These are phyloP conservation scores for Candida suzukii DNA, from an alignment of 805 yeast genomes.

Conservation along the genomic window DNA sequence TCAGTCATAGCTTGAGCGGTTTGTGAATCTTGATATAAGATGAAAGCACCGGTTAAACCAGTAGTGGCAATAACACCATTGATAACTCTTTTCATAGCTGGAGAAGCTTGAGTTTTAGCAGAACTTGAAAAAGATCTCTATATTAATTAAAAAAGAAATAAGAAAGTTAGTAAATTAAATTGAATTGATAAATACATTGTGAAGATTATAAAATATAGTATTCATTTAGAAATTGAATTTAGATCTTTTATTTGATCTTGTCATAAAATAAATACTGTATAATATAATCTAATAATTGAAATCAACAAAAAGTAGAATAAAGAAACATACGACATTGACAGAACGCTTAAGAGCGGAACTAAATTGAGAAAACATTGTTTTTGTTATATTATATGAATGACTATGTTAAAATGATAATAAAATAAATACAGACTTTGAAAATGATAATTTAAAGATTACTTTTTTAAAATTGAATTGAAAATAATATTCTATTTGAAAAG, in stretches of 20 bases:
- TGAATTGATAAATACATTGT: neutral
- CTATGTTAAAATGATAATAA: no score
- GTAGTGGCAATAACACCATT: slow-evolving; percentile 63
- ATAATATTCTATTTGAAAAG: no score
- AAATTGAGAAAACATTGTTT: slow-evolving; percentile 27
- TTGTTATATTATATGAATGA: no score
- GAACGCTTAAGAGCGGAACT: slow-evolving; percentile 29
- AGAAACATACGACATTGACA: slow-evolving; percentile 27
- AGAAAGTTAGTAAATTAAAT: neutral
- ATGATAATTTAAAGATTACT: neutral
- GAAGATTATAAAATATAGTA: no score
- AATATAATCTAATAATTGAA: no score
- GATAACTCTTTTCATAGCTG: slow-evolving; percentile 40
- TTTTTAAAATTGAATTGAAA: no score
- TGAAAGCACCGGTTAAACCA: slow-evolving; percentile 75
- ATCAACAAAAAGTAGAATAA: neutral
- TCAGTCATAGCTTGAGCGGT: slow-evolving; percentile 96
- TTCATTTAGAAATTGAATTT: no score
- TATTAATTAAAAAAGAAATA: neutral
- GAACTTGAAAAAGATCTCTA: slow-evolving; percentile 30
- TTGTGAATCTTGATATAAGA: slow-evolving; percentile 75
- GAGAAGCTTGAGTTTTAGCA: slow-evolving; percentile 23
- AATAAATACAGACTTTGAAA: no score
- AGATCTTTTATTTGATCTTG: no score
- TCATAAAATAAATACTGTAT: no score